These are phyloP conservation scores for Solanum tarijense DNA, from an alignment of 257 asterid species.

Conservation along the genomic window DNA sequence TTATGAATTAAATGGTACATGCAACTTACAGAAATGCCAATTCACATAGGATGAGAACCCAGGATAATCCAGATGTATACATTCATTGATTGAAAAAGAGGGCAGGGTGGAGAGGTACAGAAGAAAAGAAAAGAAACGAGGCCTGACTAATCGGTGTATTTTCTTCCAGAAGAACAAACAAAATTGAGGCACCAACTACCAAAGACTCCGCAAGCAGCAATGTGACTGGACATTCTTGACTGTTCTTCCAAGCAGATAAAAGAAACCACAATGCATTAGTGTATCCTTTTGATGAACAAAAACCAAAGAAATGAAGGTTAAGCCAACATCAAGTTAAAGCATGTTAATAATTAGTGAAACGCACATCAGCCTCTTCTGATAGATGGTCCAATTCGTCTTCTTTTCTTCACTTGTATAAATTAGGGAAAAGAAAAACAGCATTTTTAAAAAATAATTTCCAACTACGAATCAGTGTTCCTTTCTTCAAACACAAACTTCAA, in stretches of 20 bases:
- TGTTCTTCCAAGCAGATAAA: not conserved
- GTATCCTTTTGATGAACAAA: not conserved
- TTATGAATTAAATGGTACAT: not conserved
- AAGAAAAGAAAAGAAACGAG: not conserved
- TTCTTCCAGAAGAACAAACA: not conserved
- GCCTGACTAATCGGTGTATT: not conserved
- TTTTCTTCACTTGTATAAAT: not conserved
- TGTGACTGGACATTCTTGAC: not conserved
- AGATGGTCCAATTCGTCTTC: not conserved
- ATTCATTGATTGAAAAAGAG: not conserved
- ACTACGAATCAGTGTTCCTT: not conserved
- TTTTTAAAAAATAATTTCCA: not conserved
- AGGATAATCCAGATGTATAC: not conserved
- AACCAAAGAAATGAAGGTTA: not conserved
- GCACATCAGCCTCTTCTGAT: not conserved
- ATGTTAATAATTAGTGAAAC: not conserved
- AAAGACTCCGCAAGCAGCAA: not conserved
- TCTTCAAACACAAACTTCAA: not conserved
- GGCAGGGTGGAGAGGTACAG: not conserved
- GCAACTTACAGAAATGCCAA: not conserved
- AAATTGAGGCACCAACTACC: not conserved
- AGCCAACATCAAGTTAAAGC: not conserved
- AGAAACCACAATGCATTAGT: not conserved
- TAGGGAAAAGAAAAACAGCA: not conserved
- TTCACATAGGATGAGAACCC: not conserved